Evolutionary conservation across 768 basidiomycete genomes (phyloP).

Genomic region (Hericium alpestre): DNA sequence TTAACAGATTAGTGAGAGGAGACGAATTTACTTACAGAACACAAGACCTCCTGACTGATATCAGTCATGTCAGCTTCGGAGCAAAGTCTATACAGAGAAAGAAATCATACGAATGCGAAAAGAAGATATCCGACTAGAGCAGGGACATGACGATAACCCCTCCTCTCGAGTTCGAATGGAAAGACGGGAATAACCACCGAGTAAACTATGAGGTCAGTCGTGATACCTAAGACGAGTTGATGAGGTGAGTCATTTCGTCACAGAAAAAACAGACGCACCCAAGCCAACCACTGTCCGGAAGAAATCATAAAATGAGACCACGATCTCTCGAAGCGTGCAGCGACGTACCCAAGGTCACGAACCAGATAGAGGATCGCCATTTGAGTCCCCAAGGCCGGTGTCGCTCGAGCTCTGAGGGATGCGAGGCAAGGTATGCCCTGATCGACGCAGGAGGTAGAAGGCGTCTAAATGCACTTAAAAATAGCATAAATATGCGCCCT

Average conservation of each 20-base stretch:
- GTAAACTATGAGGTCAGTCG: slow-evolving; percentile 27
- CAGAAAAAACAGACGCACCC: too few relatives aligned
- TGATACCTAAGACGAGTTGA: slow-evolving; percentile 16
- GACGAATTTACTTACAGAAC: slow-evolving; percentile 15
- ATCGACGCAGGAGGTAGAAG: background rate
- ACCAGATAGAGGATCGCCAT: background rate
- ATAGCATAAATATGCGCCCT: too few relatives aligned
- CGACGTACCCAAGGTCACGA: background rate
- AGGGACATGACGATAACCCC: slow-evolving; percentile 25
- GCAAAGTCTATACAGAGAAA: background rate
- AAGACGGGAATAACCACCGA: slow-evolving; percentile 29
- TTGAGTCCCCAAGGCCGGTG: background rate
- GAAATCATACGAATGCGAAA: slow-evolving; percentile 25
- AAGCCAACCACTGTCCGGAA: too few relatives aligned
- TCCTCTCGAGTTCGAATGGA: slow-evolving; percentile 25
- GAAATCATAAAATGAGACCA: too few relatives aligned
- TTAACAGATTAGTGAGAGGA: background rate
- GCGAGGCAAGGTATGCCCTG: background rate
- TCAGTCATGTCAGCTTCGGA: background rate
- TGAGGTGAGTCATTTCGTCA: too few relatives aligned
- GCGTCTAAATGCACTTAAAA: too few relatives aligned
- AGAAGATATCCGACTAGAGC: slow-evolving; percentile 28
- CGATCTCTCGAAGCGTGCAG: too few relatives aligned
- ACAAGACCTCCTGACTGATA: slow-evolving; percentile 23
- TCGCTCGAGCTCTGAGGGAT: background rate